phyloP scores from a whole-genome alignment of 1,284 basidiomycete genomes.

The Ceratobasidium sp. region DNA sequence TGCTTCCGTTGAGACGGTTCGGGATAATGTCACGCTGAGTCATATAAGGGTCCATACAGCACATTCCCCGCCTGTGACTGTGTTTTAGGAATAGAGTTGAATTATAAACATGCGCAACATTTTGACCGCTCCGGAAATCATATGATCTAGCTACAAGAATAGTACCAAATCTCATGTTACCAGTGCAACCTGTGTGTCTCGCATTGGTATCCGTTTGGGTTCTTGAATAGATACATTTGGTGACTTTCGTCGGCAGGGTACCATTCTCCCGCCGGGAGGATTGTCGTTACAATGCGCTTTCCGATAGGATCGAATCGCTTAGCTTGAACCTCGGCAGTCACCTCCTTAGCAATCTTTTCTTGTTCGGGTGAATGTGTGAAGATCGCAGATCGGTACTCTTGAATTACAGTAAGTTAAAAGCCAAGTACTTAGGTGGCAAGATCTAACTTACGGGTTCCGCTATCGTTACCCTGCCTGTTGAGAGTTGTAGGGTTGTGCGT shows the following conservation, averaged over 20 bases:
- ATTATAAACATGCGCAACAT: no score
- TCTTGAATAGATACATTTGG: conserved; percentile 84
- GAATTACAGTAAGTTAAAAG: background rate
- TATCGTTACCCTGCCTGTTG: conserved; percentile 83
- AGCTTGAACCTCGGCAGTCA: conserved; percentile 88
- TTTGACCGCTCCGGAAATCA: no score
- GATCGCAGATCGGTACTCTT: conserved; percentile 95
- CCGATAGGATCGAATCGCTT: conserved; percentile 85
- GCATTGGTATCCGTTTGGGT: conserved; percentile 72
- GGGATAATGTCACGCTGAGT: no score
- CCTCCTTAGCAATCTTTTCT: conserved; percentile 77
- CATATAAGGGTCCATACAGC: no score
- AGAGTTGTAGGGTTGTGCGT: conserved; percentile 94
- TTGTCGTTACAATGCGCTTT: conserved; percentile 83
- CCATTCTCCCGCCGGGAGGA: conserved; percentile 77
- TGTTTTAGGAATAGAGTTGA: no score
- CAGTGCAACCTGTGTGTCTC: conserved; percentile 69
- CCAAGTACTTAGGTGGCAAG: background rate
- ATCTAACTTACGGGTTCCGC: conserved; percentile 77
- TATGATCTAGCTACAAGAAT: no score
- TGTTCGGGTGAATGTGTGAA: conserved; percentile 88
- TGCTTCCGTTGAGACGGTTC: no score
- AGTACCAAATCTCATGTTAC: no score
- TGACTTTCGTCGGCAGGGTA: conserved; percentile 84
- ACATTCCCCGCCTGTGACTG: no score